Conservation (phyloP, 2,329 filamentous ascomycete species). For the Fusarium udum region DNA sequence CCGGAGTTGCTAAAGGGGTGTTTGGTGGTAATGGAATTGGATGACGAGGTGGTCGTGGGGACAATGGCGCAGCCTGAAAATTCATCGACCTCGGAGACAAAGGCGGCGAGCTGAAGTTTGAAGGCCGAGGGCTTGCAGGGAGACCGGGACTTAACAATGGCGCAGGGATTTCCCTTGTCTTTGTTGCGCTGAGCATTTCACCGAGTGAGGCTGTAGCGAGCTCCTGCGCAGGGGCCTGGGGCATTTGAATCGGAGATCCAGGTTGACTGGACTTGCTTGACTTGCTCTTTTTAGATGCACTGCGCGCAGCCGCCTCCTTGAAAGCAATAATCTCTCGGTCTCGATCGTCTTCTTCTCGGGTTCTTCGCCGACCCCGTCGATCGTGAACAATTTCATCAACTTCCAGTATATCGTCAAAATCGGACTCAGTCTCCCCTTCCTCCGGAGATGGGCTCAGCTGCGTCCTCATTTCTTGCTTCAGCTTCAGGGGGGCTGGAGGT, state of each 20-base stretch:
- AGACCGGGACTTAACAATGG: slow-evolving; percentile 68
- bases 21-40: slow-evolving; percentile 77
- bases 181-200: slow-evolving; percentile 57
- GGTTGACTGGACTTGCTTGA: slow-evolving; percentile 55
- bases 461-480: slow-evolving; percentile 52
- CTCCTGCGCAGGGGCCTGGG: slow-evolving; percentile 50
- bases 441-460: slow-evolving; percentile 50
- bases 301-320: slow-evolving; percentile 75
- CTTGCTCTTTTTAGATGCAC: slow-evolving; percentile 78
- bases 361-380: slow-evolving; percentile 80
- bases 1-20: slow-evolving; percentile 70
- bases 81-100: slow-evolving; percentile 68
- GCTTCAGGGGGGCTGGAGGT: slow-evolving; percentile 84
- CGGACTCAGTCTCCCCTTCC: slow-evolving; percentile 77
- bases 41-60: slow-evolving; percentile 77
- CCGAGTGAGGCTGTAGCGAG: slow-evolving; percentile 61
- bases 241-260: slow-evolving; percentile 41
- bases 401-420: slow-evolving; percentile 82
- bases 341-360: slow-evolving; percentile 86
- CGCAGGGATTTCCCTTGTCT: slow-evolving; percentile 48
- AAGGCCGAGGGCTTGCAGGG: slow-evolving; percentile 68
- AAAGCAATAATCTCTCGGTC: slow-evolving; percentile 75
- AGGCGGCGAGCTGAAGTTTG: slow-evolving; percentile 70
- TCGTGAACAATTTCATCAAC: slow-evolving; percentile 70
- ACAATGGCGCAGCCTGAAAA: slow-evolving; percentile 66